phyloP scores from a whole-genome alignment of 345 rosid species.

The Linum lewisii region DNA sequence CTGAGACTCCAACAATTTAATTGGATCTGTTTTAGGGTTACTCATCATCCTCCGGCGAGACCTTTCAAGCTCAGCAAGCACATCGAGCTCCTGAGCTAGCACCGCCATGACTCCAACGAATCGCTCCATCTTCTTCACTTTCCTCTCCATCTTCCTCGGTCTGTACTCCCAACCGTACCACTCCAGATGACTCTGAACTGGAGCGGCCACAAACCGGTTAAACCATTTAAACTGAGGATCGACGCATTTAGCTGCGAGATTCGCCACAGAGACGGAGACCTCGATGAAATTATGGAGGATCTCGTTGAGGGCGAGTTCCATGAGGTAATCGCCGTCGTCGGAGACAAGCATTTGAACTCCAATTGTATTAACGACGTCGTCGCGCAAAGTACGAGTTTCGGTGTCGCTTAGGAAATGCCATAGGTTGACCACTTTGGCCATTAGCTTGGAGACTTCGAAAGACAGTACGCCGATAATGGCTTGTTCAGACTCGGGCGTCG shows the following conservation, averaged over 20 bases:
- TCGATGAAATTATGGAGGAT: conserved; percentile 37
- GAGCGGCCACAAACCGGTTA: conserved; percentile 38
- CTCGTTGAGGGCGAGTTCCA: conserved; percentile 54
- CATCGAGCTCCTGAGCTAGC: conserved; percentile 49
- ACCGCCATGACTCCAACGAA: conserved; percentile 36
- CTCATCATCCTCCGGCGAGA: conserved; percentile 44
- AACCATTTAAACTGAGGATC: conserved; percentile 36
- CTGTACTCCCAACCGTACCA: conserved; percentile 53
- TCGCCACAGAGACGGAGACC: conserved; percentile 33
- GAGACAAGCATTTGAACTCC: conserved; percentile 45
- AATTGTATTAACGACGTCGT: conserved; percentile 31
- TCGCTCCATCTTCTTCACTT: conserved; percentile 57
- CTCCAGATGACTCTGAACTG: conserved; percentile 26
- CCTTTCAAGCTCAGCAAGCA: conserved; percentile 57
- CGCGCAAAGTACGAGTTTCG: conserved; percentile 34
- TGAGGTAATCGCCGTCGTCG: conserved; percentile 32
- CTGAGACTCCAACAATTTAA: conserved; percentile 41
- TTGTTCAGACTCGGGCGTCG: conserved; percentile 25
- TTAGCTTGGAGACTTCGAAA: conserved; percentile 45
- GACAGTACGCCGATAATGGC: conserved; percentile 46
- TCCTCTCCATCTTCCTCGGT: conserved; percentile 58
- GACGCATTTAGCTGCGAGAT: conserved; percentile 40
- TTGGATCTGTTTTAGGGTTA: conserved; percentile 24
- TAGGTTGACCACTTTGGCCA: conserved; percentile 40
- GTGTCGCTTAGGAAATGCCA: conserved; percentile 43